phyloP scores from a whole-genome alignment of 768 basidiomycete genomes.

The Fibroporia radiculosa region DNA sequence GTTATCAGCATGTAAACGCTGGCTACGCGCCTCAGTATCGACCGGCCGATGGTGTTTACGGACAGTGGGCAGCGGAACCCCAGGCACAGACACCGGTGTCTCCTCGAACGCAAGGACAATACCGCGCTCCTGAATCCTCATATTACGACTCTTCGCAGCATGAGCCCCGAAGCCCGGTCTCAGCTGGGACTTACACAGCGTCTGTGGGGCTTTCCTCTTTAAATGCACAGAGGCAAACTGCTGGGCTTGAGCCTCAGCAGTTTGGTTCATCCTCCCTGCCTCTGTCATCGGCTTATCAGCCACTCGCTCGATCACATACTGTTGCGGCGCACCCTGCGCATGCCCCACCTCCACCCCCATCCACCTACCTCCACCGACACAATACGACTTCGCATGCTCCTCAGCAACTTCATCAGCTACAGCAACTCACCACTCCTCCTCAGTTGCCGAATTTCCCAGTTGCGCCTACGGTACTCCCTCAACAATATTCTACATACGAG shows the following conservation, averaged over 20 bases:
- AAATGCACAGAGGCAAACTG: too few species aligned
- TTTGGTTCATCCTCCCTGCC: conserved; percentile 17
- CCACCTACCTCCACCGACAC: conserved; percentile 17
- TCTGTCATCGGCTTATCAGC: conserved; percentile 12
- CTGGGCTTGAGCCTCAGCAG: conserved; percentile 6
- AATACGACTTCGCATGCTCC: conserved; percentile 22
- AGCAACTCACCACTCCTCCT: conserved; percentile 16
- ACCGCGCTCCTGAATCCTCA: conserved; percentile 9
- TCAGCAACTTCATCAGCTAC: conserved; percentile 24
- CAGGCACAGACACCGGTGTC: conserved; percentile 7
- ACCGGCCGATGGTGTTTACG: conserved; percentile 6
- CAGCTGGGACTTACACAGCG: conserved; percentile 12
- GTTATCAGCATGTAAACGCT: conserved; percentile 20
- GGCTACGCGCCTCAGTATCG: conserved; percentile 18
- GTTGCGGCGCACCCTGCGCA: conserved; percentile 16
- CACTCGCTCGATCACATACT: conserved; percentile 19
- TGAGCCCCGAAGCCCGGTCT: conserved; percentile 4
- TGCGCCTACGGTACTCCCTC: conserved; percentile 53
- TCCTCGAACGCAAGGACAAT: conserved; percentile 6
- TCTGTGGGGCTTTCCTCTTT: too few species aligned
- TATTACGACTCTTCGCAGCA: conserved; percentile 7
- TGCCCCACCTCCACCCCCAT: conserved; percentile 18
- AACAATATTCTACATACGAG: conserved; percentile 42
- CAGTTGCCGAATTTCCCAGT: conserved; percentile 55
- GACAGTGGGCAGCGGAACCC: conserved; percentile 14